Percentiles rank a stretch among this genome's conserved stretches.
Conservation (phyloP, 2,329 filamentous ascomycete genomes). For the Hymenotorrendiella dingleyae region DNA sequence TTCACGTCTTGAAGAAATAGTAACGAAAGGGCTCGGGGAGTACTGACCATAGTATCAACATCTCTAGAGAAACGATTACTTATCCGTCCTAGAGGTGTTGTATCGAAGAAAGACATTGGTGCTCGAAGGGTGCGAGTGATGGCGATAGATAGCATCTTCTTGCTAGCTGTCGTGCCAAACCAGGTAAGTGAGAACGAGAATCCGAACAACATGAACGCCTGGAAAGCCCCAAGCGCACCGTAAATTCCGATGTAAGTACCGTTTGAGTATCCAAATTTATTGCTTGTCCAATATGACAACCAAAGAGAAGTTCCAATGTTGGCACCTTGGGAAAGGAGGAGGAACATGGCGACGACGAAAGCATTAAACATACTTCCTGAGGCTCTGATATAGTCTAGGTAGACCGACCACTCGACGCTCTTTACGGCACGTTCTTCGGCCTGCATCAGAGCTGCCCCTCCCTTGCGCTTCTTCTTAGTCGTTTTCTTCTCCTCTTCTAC, state of each 20-base stretch:
- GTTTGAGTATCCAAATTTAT: constrained; percentile 62
- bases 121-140: constrained; percentile 69
- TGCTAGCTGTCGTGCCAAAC: constrained; percentile 75
- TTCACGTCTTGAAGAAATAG: too few species aligned
- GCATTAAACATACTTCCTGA: constrained; percentile 53
- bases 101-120: constrained; percentile 93
- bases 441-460: constrained; percentile 63
- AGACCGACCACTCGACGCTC: constrained; percentile 58
- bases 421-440: constrained; percentile 56
- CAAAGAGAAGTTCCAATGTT: constrained; percentile 87
- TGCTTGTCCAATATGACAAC: constrained; percentile 89
- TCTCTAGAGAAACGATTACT: constrained; percentile 96
- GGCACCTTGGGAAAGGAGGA: constrained; percentile 63
- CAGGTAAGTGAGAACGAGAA: constrained; percentile 77
- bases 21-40: too few species aligned
- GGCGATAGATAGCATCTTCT: constrained; percentile 72
- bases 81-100: constrained; percentile 88
- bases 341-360: constrained; percentile 47
- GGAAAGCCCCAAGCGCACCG: constrained; percentile 63
- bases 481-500: constrained; percentile 41
- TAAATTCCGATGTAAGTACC: constrained; percentile 69
- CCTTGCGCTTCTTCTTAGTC: constrained; percentile 45
- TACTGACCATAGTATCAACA: constrained; percentile 94
- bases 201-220: constrained; percentile 70
- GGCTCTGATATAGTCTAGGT: constrained; percentile 58